These are phyloP conservation scores for Fraxinus nigra DNA, from an alignment of 305 asterid genomes.

Conservation along the genomic window DNA sequence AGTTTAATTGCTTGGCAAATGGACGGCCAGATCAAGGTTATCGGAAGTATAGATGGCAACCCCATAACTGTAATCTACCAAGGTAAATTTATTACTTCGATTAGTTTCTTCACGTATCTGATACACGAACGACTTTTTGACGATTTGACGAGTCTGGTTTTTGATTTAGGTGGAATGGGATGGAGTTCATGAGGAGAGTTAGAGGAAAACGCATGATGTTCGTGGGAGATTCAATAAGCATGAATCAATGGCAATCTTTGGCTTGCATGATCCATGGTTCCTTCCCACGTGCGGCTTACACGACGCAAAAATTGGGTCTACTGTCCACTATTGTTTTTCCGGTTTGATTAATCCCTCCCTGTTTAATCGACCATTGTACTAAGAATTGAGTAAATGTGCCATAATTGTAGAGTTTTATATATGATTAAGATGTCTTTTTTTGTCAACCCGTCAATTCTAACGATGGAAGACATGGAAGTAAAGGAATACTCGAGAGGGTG, in stretches of 20 bases:
- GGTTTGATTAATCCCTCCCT: conserved; percentile 4
- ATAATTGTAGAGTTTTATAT: too few species aligned
- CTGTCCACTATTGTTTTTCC: conserved; percentile 33
- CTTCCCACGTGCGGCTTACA: conserved; percentile 19
- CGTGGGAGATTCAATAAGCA: conserved; percentile 45
- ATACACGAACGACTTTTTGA: background rate
- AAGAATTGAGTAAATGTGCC: background rate
- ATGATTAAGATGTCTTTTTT: background rate
- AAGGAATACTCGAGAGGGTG: background rate
- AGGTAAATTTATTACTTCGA: conserved; percentile 22
- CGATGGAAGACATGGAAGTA: background rate
- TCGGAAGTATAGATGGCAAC: conserved; percentile 40
- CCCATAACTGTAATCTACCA: conserved; percentile 33
- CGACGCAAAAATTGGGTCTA: conserved; percentile 10
- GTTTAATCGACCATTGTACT: background rate
- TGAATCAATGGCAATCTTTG: conserved; percentile 42
- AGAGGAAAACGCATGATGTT: conserved; percentile 39
- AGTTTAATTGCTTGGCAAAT: conserved; percentile 34
- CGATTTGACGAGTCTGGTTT: background rate
- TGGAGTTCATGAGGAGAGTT: conserved; percentile 11
- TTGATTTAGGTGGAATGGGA: conserved; percentile 28
- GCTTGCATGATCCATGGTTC: conserved; percentile 33
- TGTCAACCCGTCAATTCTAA: background rate
- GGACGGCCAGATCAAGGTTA: conserved; percentile 40
- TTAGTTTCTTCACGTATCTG: background rate